phyloP scores from a whole-genome alignment of 2,329 filamentous ascomycete genomes.

The Truncatella angustata region DNA sequence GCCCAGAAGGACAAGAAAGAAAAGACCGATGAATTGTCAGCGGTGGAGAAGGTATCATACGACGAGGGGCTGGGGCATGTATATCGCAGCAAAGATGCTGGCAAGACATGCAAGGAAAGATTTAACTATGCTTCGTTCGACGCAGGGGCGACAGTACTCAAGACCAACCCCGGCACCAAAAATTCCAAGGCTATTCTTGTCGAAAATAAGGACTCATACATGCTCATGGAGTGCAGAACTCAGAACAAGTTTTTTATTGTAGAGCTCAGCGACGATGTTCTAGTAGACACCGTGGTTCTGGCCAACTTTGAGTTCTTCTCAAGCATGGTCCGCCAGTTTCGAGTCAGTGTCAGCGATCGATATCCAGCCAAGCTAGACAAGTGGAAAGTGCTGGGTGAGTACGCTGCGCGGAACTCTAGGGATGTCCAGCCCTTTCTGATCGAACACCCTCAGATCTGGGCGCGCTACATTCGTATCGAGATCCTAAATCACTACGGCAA shows the following conservation, averaged over 20 bases:
- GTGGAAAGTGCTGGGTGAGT: conserved; percentile 85
- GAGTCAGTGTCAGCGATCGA: conserved; percentile 88
- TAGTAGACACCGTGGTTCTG: conserved; percentile 94
- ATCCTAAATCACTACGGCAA: conserved; percentile 93
- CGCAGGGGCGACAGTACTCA: conserved; percentile 88
- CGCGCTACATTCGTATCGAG: conserved; percentile 87
- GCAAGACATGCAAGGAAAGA: conserved; percentile 94
- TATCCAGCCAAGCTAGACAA: conserved; percentile 91
- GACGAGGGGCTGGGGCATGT: conserved; percentile 51
- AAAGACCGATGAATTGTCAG: conserved; percentile 26
- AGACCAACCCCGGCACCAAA: conserved; percentile 82
- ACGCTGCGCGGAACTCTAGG: conserved; percentile 87
- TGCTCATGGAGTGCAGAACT: conserved; percentile 86
- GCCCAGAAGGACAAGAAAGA: conserved; percentile 21
- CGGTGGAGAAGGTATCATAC: conserved; percentile 42
- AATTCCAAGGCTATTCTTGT: conserved; percentile 85
- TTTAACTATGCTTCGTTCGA: conserved; percentile 99
- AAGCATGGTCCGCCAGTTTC: conserved; percentile 89
- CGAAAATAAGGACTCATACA: conserved; percentile 98
- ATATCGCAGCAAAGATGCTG: conserved; percentile 83
- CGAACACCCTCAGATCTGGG: conserved; percentile 94
- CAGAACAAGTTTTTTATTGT: conserved; percentile 92
- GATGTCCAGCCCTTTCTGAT: conserved; percentile 93
- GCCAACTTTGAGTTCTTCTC: conserved; percentile 99
- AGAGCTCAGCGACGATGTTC: conserved; percentile 81